Evolutionary conservation across 371 early-diverging fungal species (phyloP), one percentile per base, ranked within the genome.

Genomic region (Saksenaea vasiformis): DNA sequence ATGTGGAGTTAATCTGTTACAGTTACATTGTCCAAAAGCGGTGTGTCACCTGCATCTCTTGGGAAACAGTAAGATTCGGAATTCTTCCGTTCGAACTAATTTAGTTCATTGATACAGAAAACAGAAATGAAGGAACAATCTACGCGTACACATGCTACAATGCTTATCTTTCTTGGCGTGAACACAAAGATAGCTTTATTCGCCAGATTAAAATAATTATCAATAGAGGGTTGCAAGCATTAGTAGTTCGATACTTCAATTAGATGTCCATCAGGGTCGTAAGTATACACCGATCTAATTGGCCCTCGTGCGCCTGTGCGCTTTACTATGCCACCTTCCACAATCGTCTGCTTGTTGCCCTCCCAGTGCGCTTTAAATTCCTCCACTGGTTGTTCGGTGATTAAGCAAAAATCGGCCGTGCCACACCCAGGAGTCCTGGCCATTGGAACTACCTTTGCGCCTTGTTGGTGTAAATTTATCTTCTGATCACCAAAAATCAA

Each of bases 401-500:
- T 53, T 8, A 59, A 55, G 39, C 68, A 68, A 28, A 68, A 61
- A 24, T 64, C 68, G 28, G 64, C 60, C 8, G 58, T 68, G 7
- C 64, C 68, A 43, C 58, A 41, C 27, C 43, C 31, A 13, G 60
- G 59, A 14, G 31, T 39, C 26, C 54, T 62, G n/a, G 60, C 58
- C 24, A 60, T 47, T n/a, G 64, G 64, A 15, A 60, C 54, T 1
- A 60, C 66, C 28, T 61, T 55, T 27, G 54, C 55, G 14, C 54
- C 44, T 14, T 28, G 44, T n/a, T 67, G 53, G 37, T 67, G 68
- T 10, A 67, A 35, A 39, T 63, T 67, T 26, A 67, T 63, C 39
- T 67, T 67, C 59, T 62, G 68, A 17, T 63, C 41, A 14, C 63
- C 68, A 54, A 63, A 67, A 10, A 28, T 44, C 0, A 67, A 39